phyloP scores from a whole-genome alignment of 176 grass and related monocot genomes.

The Echinochloa phyllopogon region DNA sequence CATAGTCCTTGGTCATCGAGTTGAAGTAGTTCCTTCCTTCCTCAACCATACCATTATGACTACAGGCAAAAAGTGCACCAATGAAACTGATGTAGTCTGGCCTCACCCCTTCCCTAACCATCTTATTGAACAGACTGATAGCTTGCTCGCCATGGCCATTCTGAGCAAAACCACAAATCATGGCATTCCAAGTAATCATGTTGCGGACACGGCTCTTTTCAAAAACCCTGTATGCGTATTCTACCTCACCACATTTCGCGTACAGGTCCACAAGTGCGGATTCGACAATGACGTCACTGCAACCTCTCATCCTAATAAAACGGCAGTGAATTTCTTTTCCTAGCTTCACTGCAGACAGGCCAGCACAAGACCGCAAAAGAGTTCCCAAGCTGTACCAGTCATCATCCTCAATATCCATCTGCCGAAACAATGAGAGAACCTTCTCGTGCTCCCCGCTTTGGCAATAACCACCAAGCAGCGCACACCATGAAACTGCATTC shows the following conservation, averaged over 20 bases:
- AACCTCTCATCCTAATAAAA: slow-evolving; percentile 60
- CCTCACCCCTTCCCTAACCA: slow-evolving; percentile 57
- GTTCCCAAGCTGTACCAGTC: slow-evolving; percentile 72
- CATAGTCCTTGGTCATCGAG: slow-evolving; percentile 64
- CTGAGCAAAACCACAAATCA: slow-evolving; percentile 86
- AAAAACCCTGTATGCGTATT: slow-evolving; percentile 71
- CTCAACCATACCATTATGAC: slow-evolving; percentile 76
- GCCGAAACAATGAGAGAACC: slow-evolving; percentile 61
- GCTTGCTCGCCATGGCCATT: slow-evolving; percentile 68
- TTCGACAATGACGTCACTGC: slow-evolving; percentile 66
- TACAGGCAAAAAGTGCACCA: slow-evolving; percentile 78
- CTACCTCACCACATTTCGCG: slow-evolving; percentile 77
- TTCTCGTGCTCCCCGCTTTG: slow-evolving; percentile 50
- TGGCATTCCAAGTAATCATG: slow-evolving; percentile 87
- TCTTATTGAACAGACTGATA: slow-evolving; percentile 61
- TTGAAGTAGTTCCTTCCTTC: slow-evolving; percentile 72
- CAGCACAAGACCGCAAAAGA: slow-evolving; percentile 73
- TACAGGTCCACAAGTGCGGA: slow-evolving; percentile 83
- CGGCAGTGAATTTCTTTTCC: slow-evolving; percentile 84
- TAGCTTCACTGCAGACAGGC: slow-evolving; percentile 53
- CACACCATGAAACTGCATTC: slow-evolving; percentile 83
- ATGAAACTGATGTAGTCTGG: slow-evolving; percentile 83
- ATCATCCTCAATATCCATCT: slow-evolving; percentile 55
- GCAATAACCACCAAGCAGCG: slow-evolving; percentile 77
- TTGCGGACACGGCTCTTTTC: slow-evolving; percentile 56